Evolutionary conservation across 345 rosid species (phyloP).

Genomic region (Theobroma cacao): DNA sequence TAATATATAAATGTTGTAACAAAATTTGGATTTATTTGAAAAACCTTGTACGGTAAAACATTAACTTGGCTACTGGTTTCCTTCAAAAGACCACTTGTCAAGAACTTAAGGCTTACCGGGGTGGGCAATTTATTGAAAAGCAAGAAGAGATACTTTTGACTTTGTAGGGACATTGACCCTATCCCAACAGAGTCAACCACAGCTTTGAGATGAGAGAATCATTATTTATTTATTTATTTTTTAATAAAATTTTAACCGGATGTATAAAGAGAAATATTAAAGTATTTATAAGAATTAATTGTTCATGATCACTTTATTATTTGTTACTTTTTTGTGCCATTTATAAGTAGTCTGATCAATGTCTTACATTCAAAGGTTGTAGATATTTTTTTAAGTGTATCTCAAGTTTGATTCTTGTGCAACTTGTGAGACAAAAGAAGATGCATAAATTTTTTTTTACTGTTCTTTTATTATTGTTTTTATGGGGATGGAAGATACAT

Average conservation of each 20-base stretch:
- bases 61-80: not conserved
- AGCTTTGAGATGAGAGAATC: too few species aligned
- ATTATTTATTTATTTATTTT: too few species aligned
- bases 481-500: not conserved
- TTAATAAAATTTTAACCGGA: too few species aligned
- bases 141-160: conserved; percentile 16
- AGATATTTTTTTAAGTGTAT: not conserved
- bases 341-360: too few species aligned
- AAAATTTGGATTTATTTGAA: too few species aligned
- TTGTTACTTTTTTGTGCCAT: too few species aligned
- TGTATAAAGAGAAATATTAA: too few species aligned
- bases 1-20: too few species aligned
- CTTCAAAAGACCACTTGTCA: not conserved
- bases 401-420: not conserved
- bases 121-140: conserved; percentile 7
- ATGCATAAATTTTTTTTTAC: not conserved
- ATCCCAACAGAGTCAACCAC: too few species aligned
- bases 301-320: too few species aligned
- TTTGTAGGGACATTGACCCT: not conserved
- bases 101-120: not conserved
- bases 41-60: too few species aligned
- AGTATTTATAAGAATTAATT: too few species aligned
- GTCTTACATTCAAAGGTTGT: not conserved
- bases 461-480: not conserved
- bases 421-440: not conserved